These are phyloP conservation scores for Ceriops zippeliana DNA, from an alignment of 345 rosid species.

Conservation along the genomic window DNA sequence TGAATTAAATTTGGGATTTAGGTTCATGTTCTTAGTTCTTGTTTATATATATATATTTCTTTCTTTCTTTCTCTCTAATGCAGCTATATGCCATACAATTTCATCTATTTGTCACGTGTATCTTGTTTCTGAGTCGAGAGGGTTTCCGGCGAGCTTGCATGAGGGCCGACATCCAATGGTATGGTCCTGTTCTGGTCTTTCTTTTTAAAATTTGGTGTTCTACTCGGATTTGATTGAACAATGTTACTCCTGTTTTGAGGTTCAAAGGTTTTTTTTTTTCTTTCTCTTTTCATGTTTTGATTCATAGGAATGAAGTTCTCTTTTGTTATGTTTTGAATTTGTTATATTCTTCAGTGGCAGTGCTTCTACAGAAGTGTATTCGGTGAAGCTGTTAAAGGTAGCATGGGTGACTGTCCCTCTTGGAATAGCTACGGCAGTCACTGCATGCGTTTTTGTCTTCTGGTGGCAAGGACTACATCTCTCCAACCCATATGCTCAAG, in stretches of 20 bases:
- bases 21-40: background rate
- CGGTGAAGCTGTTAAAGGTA: slow-evolving; percentile 55
- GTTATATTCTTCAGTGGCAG: slow-evolving; percentile 46
- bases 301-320: slow-evolving; percentile 1
- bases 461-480: slow-evolving; percentile 80
- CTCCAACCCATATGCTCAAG: slow-evolving; percentile 63
- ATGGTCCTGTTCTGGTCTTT: background rate
- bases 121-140: slow-evolving; percentile 90
- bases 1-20: background rate
- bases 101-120: slow-evolving; percentile 82
- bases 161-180: slow-evolving; percentile 78
- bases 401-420: slow-evolving; percentile 82
- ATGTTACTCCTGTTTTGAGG: background rate
- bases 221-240: background rate
- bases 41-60: background rate
- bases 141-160: slow-evolving; percentile 89
- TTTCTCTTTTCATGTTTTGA: background rate
- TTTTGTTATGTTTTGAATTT: slow-evolving; percentile 3
- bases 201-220: background rate
- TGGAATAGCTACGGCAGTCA: slow-evolving; percentile 53
- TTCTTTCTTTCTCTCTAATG: slow-evolving; percentile 16
- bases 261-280: background rate
- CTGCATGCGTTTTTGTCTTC: slow-evolving; percentile 51
- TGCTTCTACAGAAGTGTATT: slow-evolving; percentile 37
- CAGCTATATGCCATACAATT: slow-evolving; percentile 90